Conservation (phyloP, 2,329 filamentous ascomycete genomes). For the Verticillium klebahnii region DNA sequence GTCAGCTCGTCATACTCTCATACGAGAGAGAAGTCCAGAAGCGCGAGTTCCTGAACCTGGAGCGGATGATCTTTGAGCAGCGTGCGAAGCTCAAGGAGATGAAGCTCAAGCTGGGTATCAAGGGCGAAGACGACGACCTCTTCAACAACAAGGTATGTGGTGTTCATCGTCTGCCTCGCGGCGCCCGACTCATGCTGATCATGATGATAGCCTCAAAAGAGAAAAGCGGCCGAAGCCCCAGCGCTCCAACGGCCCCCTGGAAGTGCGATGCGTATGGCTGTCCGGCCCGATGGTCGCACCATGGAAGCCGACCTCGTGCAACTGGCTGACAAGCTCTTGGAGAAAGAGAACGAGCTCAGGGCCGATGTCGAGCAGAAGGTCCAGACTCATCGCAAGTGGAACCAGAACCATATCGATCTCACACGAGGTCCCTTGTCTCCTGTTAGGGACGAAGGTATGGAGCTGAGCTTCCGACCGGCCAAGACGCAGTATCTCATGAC, state of each 20-base stretch:
- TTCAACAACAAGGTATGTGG: constrained; percentile 80
- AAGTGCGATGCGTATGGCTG: constrained; percentile 64
- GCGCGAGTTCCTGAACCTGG: constrained; percentile 69
- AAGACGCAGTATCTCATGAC: constrained; percentile 69
- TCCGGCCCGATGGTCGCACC: constrained; percentile 63
- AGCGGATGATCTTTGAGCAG: constrained; percentile 78
- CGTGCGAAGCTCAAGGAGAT: constrained; percentile 77
- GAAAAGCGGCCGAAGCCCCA: constrained; percentile 59
- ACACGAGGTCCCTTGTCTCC: constrained; percentile 83
- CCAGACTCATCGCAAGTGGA: constrained; percentile 86
- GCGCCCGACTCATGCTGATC: constrained; percentile 30
- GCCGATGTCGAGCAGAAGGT: constrained; percentile 83
- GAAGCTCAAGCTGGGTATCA: constrained; percentile 85
- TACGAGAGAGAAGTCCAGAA: constrained; percentile 76
- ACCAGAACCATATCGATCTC: constrained; percentile 81
- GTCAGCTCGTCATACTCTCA: constrained; percentile 72
- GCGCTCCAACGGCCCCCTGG: constrained; percentile 57
- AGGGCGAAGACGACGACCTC: constrained; percentile 88
- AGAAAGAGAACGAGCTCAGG: constrained; percentile 77
- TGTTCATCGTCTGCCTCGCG: constrained; percentile 22
- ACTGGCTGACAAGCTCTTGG: constrained; percentile 70
- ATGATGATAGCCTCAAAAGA: constrained; percentile 60
- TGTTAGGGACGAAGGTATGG: constrained; percentile 58
- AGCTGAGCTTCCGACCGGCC: constrained; percentile 64
- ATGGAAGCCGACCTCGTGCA: constrained; percentile 75